Evolutionary conservation across 1,284 basidiomycete genomes (phyloP), one percentile per base, ranked within the genome.

Genomic region (Ganoderma resinaceum): DNA sequence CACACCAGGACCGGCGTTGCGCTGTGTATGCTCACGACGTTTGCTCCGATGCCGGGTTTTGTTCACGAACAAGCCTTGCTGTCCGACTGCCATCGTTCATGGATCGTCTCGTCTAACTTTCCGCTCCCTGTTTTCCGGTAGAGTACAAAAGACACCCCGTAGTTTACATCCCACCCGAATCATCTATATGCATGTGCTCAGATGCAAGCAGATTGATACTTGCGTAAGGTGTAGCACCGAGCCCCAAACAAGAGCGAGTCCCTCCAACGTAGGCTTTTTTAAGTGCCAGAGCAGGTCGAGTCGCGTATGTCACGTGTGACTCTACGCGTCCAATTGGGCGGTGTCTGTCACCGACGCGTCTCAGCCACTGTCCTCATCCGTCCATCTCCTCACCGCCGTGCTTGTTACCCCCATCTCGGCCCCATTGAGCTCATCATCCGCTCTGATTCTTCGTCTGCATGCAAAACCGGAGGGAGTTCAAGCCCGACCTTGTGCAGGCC

Each of bases 181-280:
- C 62, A 66, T 70, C 70, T 61, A 68, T 68, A 69, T 74, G 64
- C 67, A 70, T 59, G 68, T 71, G 71, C 69, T 70, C 65, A 61
- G 63, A 61, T 37, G 68, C 72, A 72, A 68, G 53, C 52, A 40
- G 26, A 31, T 57, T 63, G 59, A 64, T 62, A 46, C 26, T 18
- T 11, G 42, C n/a, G 43, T 40, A 20, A 37, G 6, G 14, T 3
- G 33, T 11, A 23, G 55, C 14, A n/a, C 20, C 16, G 26, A 31
- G 14, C 23, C 9, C 31, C 23, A 29, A 31, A 11, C 18, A 11
- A 20, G 31, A 23, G 33, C 9, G 14, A 2, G 29, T 5, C 46
- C 38, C n/a, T n/a, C n/a, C n/a, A n/a, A n/a, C n/a, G n/a, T n/a
- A n/a, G n/a, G n/a, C n/a, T n/a, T n/a, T n/a, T n/a, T n/a, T n/a